These are phyloP conservation scores for Mycena pura DNA, from an alignment of 768 basidiomycete genomes.

Conservation along the genomic window DNA sequence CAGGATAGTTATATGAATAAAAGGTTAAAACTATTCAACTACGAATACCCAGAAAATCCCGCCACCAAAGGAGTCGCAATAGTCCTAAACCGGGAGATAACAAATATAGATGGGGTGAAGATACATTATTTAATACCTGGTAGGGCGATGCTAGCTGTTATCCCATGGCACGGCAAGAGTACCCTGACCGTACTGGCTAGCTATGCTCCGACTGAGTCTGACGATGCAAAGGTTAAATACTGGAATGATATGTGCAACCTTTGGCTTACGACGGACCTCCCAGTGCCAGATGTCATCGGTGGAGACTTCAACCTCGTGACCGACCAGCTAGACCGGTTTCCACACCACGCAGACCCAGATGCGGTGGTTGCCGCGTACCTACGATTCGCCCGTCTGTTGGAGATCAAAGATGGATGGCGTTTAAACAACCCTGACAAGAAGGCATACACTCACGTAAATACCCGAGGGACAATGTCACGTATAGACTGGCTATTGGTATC, in stretches of 20 bases:
- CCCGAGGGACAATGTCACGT: too few relatives aligned
- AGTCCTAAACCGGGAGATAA: slow-evolving; percentile 10
- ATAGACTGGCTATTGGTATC: too few relatives aligned
- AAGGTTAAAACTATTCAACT: not conserved
- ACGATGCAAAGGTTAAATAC: slow-evolving; percentile 7
- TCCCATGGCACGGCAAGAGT: not conserved
- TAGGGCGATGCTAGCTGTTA: not conserved
- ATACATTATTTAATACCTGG: slow-evolving; percentile 3
- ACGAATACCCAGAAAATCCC: not conserved
- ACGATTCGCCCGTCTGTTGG: not conserved
- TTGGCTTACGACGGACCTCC: not conserved
- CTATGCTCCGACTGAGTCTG: slow-evolving; percentile 28
- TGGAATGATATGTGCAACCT: slow-evolving; percentile 21
- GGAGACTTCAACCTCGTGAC: slow-evolving; percentile 34
- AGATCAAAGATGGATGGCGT: not conserved
- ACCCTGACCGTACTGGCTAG: slow-evolving; percentile 24
- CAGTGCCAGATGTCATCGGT: slow-evolving; percentile 16
- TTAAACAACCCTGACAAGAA: not conserved
- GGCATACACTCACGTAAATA: not conserved
- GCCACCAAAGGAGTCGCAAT: slow-evolving; percentile 1
- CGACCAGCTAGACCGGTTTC: not conserved
- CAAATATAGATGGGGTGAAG: not conserved
- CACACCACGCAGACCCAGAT: not conserved
- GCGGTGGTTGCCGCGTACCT: not conserved
- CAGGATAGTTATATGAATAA: not conserved